Evolutionary conservation across 2,329 filamentous ascomycete genomes (phyloP).

Genomic region (Ophiostoma quercus): DNA sequence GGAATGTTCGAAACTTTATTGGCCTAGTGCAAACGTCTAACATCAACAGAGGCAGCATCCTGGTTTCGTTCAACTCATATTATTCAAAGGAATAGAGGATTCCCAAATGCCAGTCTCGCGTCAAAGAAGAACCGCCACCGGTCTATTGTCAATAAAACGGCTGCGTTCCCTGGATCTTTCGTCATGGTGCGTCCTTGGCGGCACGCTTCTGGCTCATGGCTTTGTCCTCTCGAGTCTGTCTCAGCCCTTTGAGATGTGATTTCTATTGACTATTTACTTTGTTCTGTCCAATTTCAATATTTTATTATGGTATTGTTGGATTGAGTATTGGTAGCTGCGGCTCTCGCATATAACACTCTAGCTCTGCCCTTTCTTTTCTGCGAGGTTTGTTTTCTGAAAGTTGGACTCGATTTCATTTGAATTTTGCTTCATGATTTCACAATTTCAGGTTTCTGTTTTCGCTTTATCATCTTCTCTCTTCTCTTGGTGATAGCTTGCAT

Average conservation of each 20-base stretch:
- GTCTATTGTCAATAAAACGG: conserved; percentile 5
- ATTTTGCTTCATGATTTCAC: not conserved
- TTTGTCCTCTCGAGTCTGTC: not conserved
- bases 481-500: not conserved
- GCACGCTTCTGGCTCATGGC: not conserved
- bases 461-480: not conserved
- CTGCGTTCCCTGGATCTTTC: not conserved
- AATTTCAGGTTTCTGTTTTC: not conserved
- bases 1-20: not conserved
- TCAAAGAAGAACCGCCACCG: not conserved
- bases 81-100: not conserved
- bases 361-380: not conserved
- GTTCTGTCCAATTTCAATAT: not conserved
- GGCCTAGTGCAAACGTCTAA: not conserved
- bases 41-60: not conserved
- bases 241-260: not conserved
- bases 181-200: not conserved
- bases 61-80: not conserved
- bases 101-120: not conserved
- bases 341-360: not conserved
- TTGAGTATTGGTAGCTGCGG: not conserved
- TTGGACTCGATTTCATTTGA: too few relatives aligned
- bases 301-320: not conserved
- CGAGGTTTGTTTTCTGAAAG: not conserved
- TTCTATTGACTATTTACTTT: not conserved